Percentiles rank a stretch among this genome's conserved stretches.
These are phyloP conservation scores for Rubia occidens DNA, from an alignment of 305 asterid genomes.

Conservation along the genomic window DNA sequence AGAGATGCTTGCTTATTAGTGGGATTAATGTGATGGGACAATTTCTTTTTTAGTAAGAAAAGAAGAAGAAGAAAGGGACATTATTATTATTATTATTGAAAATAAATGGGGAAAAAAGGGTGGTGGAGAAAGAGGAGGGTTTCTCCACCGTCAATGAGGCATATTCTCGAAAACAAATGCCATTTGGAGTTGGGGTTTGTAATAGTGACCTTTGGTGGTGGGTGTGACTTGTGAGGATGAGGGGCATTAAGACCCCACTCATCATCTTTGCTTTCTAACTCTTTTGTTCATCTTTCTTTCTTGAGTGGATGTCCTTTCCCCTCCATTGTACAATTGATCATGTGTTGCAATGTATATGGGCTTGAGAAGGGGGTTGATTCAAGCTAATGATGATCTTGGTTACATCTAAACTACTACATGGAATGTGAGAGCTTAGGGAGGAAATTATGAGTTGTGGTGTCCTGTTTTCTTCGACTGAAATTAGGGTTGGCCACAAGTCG, in stretches of 20 bases:
- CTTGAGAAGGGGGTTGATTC: neutral
- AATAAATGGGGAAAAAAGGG: conserved; percentile 13
- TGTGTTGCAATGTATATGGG: neutral
- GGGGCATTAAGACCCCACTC: conserved; percentile 34
- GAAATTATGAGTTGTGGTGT: no score
- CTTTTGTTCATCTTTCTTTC: conserved; percentile 6
- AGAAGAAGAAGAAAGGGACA: neutral
- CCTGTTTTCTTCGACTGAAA: no score
- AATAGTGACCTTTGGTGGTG: conserved; percentile 42
- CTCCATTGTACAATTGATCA: neutral
- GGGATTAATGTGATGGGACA: conserved; percentile 16
- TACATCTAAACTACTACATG: no score
- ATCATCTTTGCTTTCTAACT: conserved; percentile 12
- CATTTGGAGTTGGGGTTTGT: conserved; percentile 5
- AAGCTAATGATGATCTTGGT: no score
- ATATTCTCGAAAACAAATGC: conserved; percentile 38
- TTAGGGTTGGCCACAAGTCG: no score
- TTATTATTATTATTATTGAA: neutral
- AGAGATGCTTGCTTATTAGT: conserved; percentile 22
- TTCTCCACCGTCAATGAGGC: conserved; percentile 48
- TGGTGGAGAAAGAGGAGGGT: conserved; percentile 36
- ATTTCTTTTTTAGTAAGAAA: neutral
- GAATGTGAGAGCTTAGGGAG: no score
- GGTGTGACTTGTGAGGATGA: conserved; percentile 52
- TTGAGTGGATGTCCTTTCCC: conserved; percentile 18